Percentiles rank a stretch among this genome's conserved stretches.
Evolutionary conservation across 2,329 filamentous ascomycete species (phyloP).

Genomic region (Xylariaceae sp.): DNA sequence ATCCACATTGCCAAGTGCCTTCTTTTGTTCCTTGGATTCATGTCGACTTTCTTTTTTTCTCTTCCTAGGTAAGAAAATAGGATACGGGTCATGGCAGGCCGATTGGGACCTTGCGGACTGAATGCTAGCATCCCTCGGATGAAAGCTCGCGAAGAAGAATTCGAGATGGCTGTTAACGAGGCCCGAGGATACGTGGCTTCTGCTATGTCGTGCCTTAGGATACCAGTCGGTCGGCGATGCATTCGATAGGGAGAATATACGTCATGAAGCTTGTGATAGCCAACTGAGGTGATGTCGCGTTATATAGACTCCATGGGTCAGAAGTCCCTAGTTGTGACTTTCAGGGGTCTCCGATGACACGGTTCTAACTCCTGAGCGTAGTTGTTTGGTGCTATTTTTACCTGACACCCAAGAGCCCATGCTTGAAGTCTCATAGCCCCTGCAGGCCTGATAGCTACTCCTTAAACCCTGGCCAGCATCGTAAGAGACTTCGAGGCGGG

Average conservation of each 20-base stretch:
- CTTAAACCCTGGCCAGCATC: background rate
- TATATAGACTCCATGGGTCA: constrained; percentile 1
- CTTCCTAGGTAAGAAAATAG: too few species aligned
- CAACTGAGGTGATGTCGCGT: background rate
- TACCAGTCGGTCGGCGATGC: background rate
- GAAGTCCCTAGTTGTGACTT: too few species aligned
- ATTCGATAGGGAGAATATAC: background rate
- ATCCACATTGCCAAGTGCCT: background rate
- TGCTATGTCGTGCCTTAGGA: background rate
- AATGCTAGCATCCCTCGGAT: background rate
- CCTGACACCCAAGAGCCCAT: too few species aligned
- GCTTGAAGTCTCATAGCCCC: too few species aligned
- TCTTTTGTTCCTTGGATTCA: too few species aligned
- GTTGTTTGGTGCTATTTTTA: background rate
- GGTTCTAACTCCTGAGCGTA: background rate
- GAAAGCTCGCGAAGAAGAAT: background rate
- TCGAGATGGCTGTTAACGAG: background rate
- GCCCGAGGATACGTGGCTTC: background rate
- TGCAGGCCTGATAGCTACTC: too few species aligned
- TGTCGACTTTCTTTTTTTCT: too few species aligned
- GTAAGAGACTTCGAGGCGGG: background rate
- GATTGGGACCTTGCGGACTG: background rate
- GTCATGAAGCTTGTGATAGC: background rate
- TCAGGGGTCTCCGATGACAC: background rate
- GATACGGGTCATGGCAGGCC: too few species aligned